Conservation (phyloP, 495 filamentous ascomycete species). For the Hypoxylon crocopeplum region DNA sequence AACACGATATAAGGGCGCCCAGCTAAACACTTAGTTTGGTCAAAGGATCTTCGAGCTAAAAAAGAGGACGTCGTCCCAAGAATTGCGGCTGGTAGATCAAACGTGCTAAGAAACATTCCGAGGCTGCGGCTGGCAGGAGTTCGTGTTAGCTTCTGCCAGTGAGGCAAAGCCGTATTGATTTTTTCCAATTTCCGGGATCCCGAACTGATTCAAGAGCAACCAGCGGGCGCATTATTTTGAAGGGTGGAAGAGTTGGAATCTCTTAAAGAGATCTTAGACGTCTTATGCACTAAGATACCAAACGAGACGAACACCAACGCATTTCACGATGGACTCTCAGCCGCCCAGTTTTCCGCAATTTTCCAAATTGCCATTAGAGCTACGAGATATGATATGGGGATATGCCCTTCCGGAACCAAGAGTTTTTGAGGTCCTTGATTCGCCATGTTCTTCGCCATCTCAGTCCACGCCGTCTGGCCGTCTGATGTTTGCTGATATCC, state of each 20-base stretch:
- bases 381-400: slow-evolving; percentile 49
- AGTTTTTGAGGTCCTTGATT: slow-evolving; percentile 57
- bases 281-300: background rate
- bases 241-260: background rate
- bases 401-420: slow-evolving; percentile 54
- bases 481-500: slow-evolving; percentile 57
- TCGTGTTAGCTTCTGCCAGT: slow-evolving; percentile 17
- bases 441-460: slow-evolving; percentile 47
- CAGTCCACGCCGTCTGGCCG: slow-evolving; percentile 49
- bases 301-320: background rate
- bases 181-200: slow-evolving; percentile 1
- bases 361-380: slow-evolving; percentile 35
- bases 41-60: slow-evolving; percentile 22
- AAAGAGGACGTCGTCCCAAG: slow-evolving; percentile 3
- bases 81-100: slow-evolving; percentile 5
- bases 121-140: slow-evolving; percentile 23
- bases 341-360: slow-evolving; percentile 37
- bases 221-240: slow-evolving; percentile 18
- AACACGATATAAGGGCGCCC: slow-evolving; percentile 7
- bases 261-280: background rate
- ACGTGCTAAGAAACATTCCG: background rate
- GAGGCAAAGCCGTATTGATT: slow-evolving; percentile 9
- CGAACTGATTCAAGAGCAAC: background rate
- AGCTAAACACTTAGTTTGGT: slow-evolving; percentile 9
- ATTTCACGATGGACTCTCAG: slow-evolving; percentile 19